These are phyloP conservation scores for Murraya koenigii DNA, from an alignment of 345 rosid species.

Conservation along the genomic window DNA sequence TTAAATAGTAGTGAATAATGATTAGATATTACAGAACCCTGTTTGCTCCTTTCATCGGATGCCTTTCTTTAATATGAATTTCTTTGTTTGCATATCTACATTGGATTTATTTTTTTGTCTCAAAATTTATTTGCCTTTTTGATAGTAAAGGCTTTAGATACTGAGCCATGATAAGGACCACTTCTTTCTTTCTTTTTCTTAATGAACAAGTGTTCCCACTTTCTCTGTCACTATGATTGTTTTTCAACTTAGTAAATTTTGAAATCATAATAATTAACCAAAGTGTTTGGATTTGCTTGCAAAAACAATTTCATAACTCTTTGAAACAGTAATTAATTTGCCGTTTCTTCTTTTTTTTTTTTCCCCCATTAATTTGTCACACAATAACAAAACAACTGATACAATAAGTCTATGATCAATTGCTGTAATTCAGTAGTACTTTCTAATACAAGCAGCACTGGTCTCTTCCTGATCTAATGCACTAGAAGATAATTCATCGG, in stretches of 20 bases:
- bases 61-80: conserved; percentile 12
- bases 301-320: conserved; percentile 18
- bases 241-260: neutral
- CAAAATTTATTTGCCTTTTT: conserved; percentile 31
- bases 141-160: conserved; percentile 21
- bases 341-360: neutral
- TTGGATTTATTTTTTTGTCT: conserved; percentile 21
- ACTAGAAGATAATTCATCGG: conserved; percentile 24
- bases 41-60: conserved; percentile 28
- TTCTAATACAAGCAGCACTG: conserved; percentile 21
- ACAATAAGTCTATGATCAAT: conserved; percentile 1
- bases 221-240: conserved; percentile 20
- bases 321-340: conserved; percentile 7
- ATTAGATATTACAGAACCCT: conserved; percentile 17
- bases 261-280: neutral
- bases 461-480: conserved; percentile 39
- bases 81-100: conserved; percentile 11
- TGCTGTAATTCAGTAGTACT: conserved; percentile 8
- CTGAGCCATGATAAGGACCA: conserved; percentile 16
- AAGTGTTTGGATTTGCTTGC: conserved; percentile 20
- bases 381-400: conserved; percentile 3
- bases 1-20: conserved; percentile 23
- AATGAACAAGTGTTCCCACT: neutral
- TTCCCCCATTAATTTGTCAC: conserved; percentile 6
- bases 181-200: neutral